phyloP scores from a whole-genome alignment of 129 eudicot genomes.

The Artemisia argyi region DNA sequence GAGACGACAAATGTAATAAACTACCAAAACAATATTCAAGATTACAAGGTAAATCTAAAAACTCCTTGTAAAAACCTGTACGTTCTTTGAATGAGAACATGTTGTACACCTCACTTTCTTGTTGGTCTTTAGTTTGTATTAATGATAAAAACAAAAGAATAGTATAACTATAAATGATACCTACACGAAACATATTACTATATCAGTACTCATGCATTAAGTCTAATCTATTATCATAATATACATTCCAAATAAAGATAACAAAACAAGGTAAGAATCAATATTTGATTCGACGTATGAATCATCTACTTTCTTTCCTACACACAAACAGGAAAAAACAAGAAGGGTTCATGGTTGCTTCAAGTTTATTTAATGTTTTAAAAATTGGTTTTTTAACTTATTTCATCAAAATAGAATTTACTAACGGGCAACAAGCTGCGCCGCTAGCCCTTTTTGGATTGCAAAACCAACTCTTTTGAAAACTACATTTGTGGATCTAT shows the following conservation, averaged over 20 bases:
- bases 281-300: slow-evolving; percentile 14
- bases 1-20: too few relatives aligned
- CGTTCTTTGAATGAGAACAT: not conserved
- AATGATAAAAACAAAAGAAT: not conserved
- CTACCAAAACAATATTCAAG: too few relatives aligned
- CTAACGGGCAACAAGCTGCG: too few relatives aligned
- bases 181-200: not conserved
- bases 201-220: not conserved
- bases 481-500: too few relatives aligned
- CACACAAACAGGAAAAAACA: slow-evolving; percentile 1
- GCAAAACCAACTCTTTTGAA: too few relatives aligned
- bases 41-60: too few relatives aligned
- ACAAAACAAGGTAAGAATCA: slow-evolving; percentile 23
- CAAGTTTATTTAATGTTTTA: too few relatives aligned
- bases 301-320: too few relatives aligned
- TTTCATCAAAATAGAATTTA: too few relatives aligned
- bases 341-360: not conserved
- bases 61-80: too few relatives aligned
- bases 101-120: not conserved
- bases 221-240: not conserved
- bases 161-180: not conserved
- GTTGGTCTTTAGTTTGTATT: not conserved
- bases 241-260: not conserved
- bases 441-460: too few relatives aligned
- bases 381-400: too few relatives aligned